Evolutionary conservation across 2,329 filamentous ascomycete genomes (phyloP).

Genomic region (Claviceps cyperi): DNA sequence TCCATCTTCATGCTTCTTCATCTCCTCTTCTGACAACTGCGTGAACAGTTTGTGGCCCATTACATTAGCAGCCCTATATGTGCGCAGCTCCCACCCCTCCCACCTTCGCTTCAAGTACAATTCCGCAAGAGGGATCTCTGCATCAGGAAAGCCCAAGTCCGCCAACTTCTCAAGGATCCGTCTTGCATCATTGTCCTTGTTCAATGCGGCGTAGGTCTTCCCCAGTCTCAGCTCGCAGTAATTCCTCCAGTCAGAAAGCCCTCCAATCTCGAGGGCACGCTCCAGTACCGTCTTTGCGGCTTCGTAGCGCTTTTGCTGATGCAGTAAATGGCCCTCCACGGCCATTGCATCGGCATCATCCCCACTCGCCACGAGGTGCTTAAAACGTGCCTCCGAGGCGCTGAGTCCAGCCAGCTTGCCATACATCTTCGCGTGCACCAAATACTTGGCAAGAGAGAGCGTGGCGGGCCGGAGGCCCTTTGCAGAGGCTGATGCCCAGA

Average conservation of each 20-base stretch:
- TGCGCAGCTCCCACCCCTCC: slow-evolving; percentile 8
- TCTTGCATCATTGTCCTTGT: slow-evolving; percentile 12
- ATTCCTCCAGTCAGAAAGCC: slow-evolving; percentile 15
- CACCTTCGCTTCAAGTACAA: slow-evolving; percentile 12
- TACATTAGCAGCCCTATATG: slow-evolving; percentile 14
- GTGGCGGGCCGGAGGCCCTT: slow-evolving; percentile 17
- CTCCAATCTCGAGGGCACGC: slow-evolving; percentile 12
- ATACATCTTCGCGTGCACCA: slow-evolving; percentile 11
- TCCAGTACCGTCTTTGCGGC: slow-evolving; percentile 11
- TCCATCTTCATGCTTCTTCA: slow-evolving; percentile 8
- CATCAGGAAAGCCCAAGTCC: slow-evolving; percentile 12
- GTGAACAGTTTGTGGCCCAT: slow-evolving; percentile 14
- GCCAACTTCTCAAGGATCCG: slow-evolving; percentile 11
- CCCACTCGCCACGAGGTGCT: slow-evolving; percentile 14
- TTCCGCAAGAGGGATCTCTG: slow-evolving; percentile 14
- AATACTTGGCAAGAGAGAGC: slow-evolving; percentile 13
- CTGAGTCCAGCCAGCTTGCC: slow-evolving; percentile 8
- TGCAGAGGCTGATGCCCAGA: slow-evolving; percentile 20
- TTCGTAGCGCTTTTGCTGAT: slow-evolving; percentile 11
- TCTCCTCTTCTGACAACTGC: slow-evolving; percentile 16
- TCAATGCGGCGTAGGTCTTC: slow-evolving; percentile 12
- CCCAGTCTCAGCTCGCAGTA: slow-evolving; percentile 15
- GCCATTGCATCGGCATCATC: slow-evolving; percentile 22
- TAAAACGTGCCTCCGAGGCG: slow-evolving; percentile 15
- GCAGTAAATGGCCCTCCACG: slow-evolving; percentile 17